phyloP scores from a whole-genome alignment of 345 rosid genomes.

The Crucihimalaya himalaica region DNA sequence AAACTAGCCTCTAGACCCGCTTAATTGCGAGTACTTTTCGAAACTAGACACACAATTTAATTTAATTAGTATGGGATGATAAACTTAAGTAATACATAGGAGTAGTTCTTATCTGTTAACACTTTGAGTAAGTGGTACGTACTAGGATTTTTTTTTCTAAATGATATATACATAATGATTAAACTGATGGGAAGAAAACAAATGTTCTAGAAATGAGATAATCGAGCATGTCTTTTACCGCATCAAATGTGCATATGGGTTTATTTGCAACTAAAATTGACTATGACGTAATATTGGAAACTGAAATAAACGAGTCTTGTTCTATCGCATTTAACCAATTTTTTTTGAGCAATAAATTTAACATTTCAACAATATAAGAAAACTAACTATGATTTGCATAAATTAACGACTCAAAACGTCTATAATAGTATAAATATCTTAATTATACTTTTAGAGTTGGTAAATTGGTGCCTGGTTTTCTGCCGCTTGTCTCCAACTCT shows the following conservation, averaged over 20 bases:
- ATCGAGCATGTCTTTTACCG: background rate
- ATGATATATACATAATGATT: background rate
- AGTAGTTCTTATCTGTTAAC: background rate
- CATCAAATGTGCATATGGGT: background rate
- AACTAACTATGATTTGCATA: background rate
- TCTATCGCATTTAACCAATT: too few relatives aligned
- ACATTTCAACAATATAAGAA: too few relatives aligned
- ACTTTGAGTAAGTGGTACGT: background rate
- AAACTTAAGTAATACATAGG: background rate
- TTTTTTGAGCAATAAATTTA: too few relatives aligned
- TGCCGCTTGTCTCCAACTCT: slow-evolving; percentile 38
- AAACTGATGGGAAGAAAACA: background rate
- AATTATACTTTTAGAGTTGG: slow-evolving; percentile 19
- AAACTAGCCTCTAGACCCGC: slow-evolving; percentile 6
- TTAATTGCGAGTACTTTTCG: background rate
- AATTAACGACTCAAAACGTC: background rate
- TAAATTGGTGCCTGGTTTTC: slow-evolving; percentile 37
- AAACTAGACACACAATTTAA: background rate
- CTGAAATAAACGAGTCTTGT: too few relatives aligned
- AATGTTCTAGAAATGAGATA: background rate
- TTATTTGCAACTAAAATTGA: slow-evolving; percentile 1
- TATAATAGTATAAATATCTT: background rate
- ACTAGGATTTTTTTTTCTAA: too few relatives aligned
- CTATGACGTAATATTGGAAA: background rate
- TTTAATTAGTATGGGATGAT: background rate